A percentile compares a stretch with the other conserved stretches of the same genome.
Conservation (phyloP, 176 grass and related monocot species). For the Avena insularis region DNA sequence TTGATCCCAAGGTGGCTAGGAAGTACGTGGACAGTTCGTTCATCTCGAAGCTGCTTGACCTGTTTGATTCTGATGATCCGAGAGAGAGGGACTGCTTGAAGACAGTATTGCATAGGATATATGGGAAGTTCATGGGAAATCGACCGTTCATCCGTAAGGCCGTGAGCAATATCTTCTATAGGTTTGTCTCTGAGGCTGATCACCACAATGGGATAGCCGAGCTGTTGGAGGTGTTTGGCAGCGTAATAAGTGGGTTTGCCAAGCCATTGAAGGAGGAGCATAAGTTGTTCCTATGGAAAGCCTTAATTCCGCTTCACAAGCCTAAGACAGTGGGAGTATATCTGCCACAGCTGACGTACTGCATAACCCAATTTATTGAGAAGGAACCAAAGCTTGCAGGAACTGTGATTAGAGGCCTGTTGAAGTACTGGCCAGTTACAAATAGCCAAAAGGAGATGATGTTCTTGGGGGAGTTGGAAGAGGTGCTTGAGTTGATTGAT, state of each 20-base stretch:
- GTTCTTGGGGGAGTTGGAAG: conserved; percentile 96
- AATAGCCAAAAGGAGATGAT: conserved; percentile 98
- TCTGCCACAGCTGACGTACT: conserved; percentile 84
- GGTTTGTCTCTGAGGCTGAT: conserved; percentile 78
- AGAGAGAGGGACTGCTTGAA: conserved; percentile 92
- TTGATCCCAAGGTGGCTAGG: conserved; percentile 86
- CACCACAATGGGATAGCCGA: conserved; percentile 88
- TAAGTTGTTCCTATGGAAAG: conserved; percentile 87
- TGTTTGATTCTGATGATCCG: conserved; percentile 95
- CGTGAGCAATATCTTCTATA: conserved; percentile 86
- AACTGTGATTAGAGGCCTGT: conserved; percentile 76
- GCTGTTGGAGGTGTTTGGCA: conserved; percentile 88
- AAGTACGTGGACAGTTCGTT: conserved; percentile 87
- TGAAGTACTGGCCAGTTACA: conserved; percentile 91
- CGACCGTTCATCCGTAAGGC: conserved; percentile 85
- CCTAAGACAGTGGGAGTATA: conserved; percentile 76
- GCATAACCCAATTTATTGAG: conserved; percentile 89
- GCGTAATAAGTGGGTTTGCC: conserved; percentile 86
- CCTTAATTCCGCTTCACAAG: conserved; percentile 82
- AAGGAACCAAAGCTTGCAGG: conserved; percentile 87
- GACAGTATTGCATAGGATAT: conserved; percentile 79
- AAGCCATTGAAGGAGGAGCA: conserved; percentile 94
- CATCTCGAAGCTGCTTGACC: conserved; percentile 75
- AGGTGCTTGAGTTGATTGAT: conserved; percentile 80
- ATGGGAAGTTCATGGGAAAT: conserved; percentile 89